Conservation (phyloP, 257 asterid species). For the Orobanche coerulescens region DNA sequence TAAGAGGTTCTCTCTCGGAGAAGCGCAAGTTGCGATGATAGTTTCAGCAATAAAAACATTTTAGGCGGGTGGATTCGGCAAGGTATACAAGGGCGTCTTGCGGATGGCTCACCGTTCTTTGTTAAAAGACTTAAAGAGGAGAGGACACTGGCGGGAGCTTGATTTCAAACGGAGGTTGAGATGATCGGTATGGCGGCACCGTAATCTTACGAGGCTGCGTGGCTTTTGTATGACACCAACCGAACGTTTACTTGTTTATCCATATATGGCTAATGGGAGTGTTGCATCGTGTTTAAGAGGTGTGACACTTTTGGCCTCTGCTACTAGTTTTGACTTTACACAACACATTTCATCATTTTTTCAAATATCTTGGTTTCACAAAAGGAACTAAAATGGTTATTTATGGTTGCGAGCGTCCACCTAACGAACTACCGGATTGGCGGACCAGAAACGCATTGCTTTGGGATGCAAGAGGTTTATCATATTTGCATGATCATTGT, state of each 20-base stretch:
- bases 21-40: slow-evolving; percentile 49
- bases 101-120: slow-evolving; percentile 44
- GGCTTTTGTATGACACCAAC: slow-evolving; percentile 62
- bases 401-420: slow-evolving; percentile 35
- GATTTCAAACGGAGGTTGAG: slow-evolving; percentile 50
- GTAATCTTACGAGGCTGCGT: slow-evolving; percentile 44
- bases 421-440: slow-evolving; percentile 44
- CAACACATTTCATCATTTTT: neutral
- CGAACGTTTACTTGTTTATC: slow-evolving; percentile 49
- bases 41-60: slow-evolving; percentile 42
- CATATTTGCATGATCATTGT: slow-evolving; percentile 48
- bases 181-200: slow-evolving; percentile 57
- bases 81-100: slow-evolving; percentile 45
- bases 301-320: slow-evolving; percentile 11
- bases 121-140: slow-evolving; percentile 50
- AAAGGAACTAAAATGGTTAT: neutral
- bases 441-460: slow-evolving; percentile 43
- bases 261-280: slow-evolving; percentile 56
- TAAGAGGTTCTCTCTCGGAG: slow-evolving; percentile 48
- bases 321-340: neutral
- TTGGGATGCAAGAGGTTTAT: slow-evolving; percentile 50
- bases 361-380: too few relatives aligned
- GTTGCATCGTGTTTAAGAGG: slow-evolving; percentile 58
- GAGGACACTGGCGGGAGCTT: slow-evolving; percentile 54
- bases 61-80: slow-evolving; percentile 52